phyloP scores from a whole-genome alignment of 495 filamentous ascomycete genomes.

The Pyrenopolyporus hunteri region DNA sequence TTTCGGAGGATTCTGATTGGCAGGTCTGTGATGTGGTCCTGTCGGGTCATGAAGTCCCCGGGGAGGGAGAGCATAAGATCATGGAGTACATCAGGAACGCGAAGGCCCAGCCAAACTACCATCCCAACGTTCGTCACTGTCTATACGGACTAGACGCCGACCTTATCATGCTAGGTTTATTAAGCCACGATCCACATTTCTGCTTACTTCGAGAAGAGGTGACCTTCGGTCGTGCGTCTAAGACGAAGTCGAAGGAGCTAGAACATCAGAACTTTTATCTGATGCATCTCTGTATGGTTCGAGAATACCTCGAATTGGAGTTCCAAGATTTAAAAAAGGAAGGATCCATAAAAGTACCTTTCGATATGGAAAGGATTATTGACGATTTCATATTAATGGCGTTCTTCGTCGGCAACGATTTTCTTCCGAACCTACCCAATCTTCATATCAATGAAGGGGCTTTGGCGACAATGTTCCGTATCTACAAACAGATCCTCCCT shows the following conservation, averaged over 20 bases:
- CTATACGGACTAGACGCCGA: slow-evolving; percentile 97
- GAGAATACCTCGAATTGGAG: slow-evolving; percentile 95
- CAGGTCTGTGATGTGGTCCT: slow-evolving; percentile 94
- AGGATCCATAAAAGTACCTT: slow-evolving; percentile 76
- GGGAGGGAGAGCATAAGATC: slow-evolving; percentile 99
- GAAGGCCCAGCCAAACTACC: slow-evolving; percentile 91
- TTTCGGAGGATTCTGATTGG: slow-evolving; percentile 96
- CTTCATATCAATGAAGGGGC: slow-evolving; percentile 99
- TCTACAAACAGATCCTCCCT: slow-evolving; percentile 90
- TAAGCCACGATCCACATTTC: slow-evolving; percentile 98
- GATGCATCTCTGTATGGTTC: slow-evolving; percentile 94
- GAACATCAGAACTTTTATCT: slow-evolving; percentile 99
- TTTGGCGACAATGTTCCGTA: slow-evolving; percentile 92
- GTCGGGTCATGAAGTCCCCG: slow-evolving; percentile 98
- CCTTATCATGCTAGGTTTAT: slow-evolving; percentile 95
- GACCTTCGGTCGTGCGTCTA: slow-evolving; percentile 86
- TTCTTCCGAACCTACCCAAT: slow-evolving; percentile 94
- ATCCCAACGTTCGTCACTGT: slow-evolving; percentile 96
- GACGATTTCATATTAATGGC: slow-evolving; percentile 99
- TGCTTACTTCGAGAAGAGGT: slow-evolving; percentile 97
- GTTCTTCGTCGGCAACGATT: slow-evolving; percentile 99
- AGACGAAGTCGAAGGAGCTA: slow-evolving; percentile 89
- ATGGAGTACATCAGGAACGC: slow-evolving; percentile 99
- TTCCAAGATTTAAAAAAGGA: slow-evolving; percentile 89
- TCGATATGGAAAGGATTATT: slow-evolving; percentile 95